These are phyloP conservation scores for Xylariaceae sp. DNA, from an alignment of 2,329 filamentous ascomycete species.

Conservation along the genomic window DNA sequence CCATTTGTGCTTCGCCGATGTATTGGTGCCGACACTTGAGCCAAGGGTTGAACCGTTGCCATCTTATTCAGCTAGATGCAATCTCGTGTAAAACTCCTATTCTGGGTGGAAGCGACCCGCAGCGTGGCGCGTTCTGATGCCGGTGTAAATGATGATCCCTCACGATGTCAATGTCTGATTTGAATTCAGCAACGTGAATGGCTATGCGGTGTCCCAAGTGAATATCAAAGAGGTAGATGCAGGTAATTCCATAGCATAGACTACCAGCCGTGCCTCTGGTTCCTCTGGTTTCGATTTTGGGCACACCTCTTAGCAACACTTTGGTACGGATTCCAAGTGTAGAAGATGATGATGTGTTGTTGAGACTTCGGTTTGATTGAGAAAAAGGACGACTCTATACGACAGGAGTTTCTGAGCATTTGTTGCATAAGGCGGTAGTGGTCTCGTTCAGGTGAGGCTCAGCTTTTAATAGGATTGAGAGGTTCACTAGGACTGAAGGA, in stretches of 20 bases:
- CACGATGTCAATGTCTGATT: conserved; percentile 1
- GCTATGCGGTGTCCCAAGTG: conserved; percentile 3
- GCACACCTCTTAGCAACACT: background rate
- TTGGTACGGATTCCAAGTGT: background rate
- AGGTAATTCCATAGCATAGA: conserved; percentile 14
- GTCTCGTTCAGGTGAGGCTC: conserved; percentile 18
- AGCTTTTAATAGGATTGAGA: conserved; percentile 17
- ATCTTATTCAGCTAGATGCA: conserved; percentile 24
- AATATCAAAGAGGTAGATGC: conserved; percentile 10
- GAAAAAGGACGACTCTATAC: background rate
- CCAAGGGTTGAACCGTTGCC: conserved; percentile 43
- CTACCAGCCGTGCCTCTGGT: conserved; percentile 8
- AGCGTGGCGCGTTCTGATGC: conserved; percentile 2
- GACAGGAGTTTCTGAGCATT: conserved; percentile 6
- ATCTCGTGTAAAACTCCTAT: conserved; percentile 6
- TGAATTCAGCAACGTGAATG: background rate
- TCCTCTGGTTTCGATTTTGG: background rate
- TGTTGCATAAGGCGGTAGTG: background rate
- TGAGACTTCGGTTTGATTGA: background rate
- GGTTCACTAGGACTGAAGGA: conserved; percentile 13
- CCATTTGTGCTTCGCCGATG: conserved; percentile 36
- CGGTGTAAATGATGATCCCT: conserved; percentile 5
- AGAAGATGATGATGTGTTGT: conserved; percentile 2
- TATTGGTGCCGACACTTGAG: conserved; percentile 47
- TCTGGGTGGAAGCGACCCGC: background rate